Evolutionary conservation across 2,329 filamentous ascomycete genomes (phyloP), one percentile per base, ranked within the genome.

Genomic region (Stachybotrys chartarum): DNA sequence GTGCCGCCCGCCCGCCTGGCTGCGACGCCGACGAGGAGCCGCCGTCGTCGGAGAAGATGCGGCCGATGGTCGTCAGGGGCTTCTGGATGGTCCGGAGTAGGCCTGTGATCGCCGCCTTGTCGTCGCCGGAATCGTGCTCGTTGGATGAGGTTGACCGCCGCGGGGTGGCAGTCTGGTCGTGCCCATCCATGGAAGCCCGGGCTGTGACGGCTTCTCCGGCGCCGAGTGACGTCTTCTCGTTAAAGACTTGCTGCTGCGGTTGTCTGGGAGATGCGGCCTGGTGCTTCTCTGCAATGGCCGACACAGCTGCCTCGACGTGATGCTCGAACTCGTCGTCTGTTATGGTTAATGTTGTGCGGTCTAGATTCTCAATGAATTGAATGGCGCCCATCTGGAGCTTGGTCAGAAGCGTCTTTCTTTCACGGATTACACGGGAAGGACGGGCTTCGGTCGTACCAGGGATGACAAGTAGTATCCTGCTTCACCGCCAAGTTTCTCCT

Each of bases 391-490:
- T 90, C 81, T 88, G 57, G 7, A 12, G 12, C 18, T 31, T 16
- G 14, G 18, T 52, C 39, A 52, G 50, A 17, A 6, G 5, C 3
- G 14, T 42, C 35, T 42, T 14, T 2, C 14, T 5, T 10, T 42
- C 10, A 42, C 5, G 4, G 24, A 24, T 24, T 24, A 24, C 24
- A 24, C 24, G 24, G 4, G 24, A 24, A 45, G 35, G 30, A 11
- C 17, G 30, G 8, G 1, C 10, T 8, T 3, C 10, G 30, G 50
- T 66, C 80, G 66, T 75, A 91, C 88, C 62, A 99, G 75, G 7
- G 94, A 97, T 35, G 93, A 97, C 55, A 99, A 83, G 71, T 99
- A 99, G 72, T 99, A 99, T 12, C 94, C 94, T 14, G 94, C 93
- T 76, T 99, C 94, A n/a, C 94, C 94, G 30, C 89, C 90, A 1